phyloP scores from a whole-genome alignment of 163 green algal genomes.

The Scenedesmus sp. region DNA sequence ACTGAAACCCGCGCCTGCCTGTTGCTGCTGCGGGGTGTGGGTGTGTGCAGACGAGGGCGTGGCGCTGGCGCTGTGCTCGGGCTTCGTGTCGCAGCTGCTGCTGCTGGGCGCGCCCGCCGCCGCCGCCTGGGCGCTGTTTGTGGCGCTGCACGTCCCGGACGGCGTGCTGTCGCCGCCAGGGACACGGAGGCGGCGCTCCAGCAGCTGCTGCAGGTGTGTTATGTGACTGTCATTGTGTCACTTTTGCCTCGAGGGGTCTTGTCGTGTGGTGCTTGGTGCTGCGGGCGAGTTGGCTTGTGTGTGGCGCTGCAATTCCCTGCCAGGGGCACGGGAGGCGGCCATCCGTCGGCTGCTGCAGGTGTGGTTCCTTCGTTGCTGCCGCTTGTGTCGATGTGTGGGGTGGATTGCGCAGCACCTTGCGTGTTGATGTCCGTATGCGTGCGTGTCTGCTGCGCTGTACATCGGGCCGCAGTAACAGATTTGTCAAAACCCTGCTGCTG shows the following conservation, averaged over 20 bases:
- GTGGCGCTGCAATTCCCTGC: conserved; percentile 38
- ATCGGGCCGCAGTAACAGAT: too few relatives aligned
- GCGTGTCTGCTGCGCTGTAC: too few relatives aligned
- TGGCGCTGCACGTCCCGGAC: conserved; percentile 39
- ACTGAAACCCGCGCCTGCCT: not conserved
- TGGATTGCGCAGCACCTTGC: too few relatives aligned
- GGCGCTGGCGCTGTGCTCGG: not conserved
- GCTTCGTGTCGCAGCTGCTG: conserved; percentile 36
- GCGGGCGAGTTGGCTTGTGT: too few relatives aligned
- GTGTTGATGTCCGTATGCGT: too few relatives aligned
- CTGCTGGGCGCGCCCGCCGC: not conserved
- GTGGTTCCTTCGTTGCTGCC: not conserved
- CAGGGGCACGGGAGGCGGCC: not conserved
- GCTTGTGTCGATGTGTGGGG: too few relatives aligned
- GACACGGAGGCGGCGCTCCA: not conserved
- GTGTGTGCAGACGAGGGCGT: not conserved
- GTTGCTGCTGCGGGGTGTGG: not conserved
- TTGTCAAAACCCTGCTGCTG: too few relatives aligned
- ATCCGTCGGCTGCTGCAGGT: not conserved
- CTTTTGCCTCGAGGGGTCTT: too few relatives aligned
- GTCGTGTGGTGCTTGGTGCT: too few relatives aligned
- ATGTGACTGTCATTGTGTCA: too few relatives aligned
- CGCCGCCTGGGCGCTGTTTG: conserved; percentile 10
- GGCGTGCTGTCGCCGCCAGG: not conserved
- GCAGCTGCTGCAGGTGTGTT: conserved; percentile 31